Base-by-base conservation (phyloP, 140 eudicot species). In the Bidens hawaiensis region DNA sequence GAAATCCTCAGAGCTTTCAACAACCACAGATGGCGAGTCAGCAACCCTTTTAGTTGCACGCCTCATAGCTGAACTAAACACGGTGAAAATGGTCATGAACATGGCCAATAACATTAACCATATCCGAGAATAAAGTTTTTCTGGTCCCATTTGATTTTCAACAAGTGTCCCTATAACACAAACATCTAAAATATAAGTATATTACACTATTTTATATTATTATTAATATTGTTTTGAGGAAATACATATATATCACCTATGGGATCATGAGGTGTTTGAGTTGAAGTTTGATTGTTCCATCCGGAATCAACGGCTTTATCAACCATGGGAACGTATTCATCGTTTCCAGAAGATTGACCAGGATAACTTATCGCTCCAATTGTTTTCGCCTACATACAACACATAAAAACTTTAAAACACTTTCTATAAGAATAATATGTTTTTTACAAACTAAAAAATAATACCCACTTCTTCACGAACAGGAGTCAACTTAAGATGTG, bases 261-360 rank as follows among this genome's bases (percentile, higher is more conserved):
- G 47, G 69, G 56, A 62, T 67, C 68, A 62, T 14, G 59, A 16
- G 83, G 73, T 51, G 71, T 85, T 36, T 75, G 72, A 36, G 67
- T 34, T 72, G 84, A 55, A 21, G 96, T 43, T 41, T 78, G 84
- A 49, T 77, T 85, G 75, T 83, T 85, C 95, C 91, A 82, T 68
- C 75, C 91, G 67, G 84, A 78, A 81, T 89, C 95, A 76, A 89
- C 97, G 40, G 88, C 91, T 75, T 89, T 85, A 68, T 89, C 97
- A 10, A 90, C 95, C 95, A 90, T 83, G 62, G 97, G 97, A 62
- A 89, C 87, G 47, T 90, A 90, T 85, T 86, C 97, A 63, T 88
- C 94, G 48, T 88, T 85, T 74, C 90, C 90, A 34, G 88, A 68
- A 73, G 71, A 81, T 5, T 68, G 79, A 61, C 82, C 80, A 55